phyloP scores from a whole-genome alignment of 352 stramenopile species.

The Thalassiosira mediterranea region DNA sequence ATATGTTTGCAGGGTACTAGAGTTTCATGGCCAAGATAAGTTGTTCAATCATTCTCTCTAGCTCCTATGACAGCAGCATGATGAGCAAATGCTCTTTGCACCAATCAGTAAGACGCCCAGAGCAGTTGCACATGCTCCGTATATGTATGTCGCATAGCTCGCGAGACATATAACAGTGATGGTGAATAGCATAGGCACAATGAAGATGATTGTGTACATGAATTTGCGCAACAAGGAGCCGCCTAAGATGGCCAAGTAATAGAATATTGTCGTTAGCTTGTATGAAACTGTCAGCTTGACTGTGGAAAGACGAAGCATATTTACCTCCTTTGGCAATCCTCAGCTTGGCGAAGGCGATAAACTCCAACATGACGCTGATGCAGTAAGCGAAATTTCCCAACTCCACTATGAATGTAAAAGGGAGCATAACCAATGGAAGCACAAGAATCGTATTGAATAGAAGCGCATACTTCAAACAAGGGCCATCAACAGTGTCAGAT shows the following conservation, averaged over 20 bases:
- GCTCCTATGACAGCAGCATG: too few species aligned
- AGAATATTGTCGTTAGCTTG: constrained; percentile 18
- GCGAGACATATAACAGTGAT: constrained; percentile 41
- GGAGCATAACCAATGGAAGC: neutral
- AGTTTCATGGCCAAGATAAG: too few species aligned
- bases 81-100: too few species aligned
- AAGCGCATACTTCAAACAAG: neutral
- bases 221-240: constrained; percentile 17
- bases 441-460: neutral
- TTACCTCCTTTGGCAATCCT: neutral
- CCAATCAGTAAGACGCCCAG: constrained; percentile 27
- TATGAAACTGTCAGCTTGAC: too few species aligned
- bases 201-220: constrained; percentile 26
- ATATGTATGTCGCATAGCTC: constrained; percentile 54
- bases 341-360: neutral
- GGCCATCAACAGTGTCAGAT: too few species aligned
- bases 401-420: neutral
- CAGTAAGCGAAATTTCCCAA: neutral
- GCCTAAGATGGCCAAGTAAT: constrained; percentile 20
- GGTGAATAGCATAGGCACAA: constrained; percentile 38
- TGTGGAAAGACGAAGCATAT: too few species aligned
- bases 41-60: too few species aligned
- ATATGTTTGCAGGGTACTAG: too few species aligned
- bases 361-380: neutral
- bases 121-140: constrained; percentile 9